These are phyloP conservation scores for Diaporthe batatas DNA, from an alignment of 2,329 filamentous ascomycete species.

Conservation along the genomic window DNA sequence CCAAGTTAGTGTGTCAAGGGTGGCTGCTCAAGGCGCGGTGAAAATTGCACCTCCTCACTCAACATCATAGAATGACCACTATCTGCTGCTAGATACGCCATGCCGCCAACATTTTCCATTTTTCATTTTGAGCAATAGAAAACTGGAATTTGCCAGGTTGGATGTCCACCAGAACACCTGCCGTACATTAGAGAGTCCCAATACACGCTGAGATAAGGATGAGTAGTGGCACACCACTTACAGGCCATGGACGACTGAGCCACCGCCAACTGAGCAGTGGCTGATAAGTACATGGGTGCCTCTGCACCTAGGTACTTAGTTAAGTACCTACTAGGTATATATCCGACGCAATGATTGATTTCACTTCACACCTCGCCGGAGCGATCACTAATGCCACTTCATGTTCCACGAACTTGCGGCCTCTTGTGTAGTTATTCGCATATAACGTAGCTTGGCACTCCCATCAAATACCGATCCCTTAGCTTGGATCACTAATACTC, in stretches of 20 bases:
- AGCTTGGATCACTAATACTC: not conserved
- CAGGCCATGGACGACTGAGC: no score
- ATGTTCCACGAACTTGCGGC: not conserved
- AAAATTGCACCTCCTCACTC: not conserved
- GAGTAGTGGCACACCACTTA: not conserved
- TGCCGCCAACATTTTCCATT: not conserved
- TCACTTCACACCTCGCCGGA: not conserved
- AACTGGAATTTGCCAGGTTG: not conserved
- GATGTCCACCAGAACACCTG: not conserved
- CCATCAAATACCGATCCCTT: not conserved
- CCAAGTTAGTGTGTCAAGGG: no score
- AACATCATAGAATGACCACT: not conserved
- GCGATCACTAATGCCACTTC: not conserved
- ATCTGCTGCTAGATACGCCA: not conserved
- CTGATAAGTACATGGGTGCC: not conserved
- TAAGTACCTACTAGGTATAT: no score
- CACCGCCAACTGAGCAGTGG: not conserved
- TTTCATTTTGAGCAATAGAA: not conserved
- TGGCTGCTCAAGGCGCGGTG: not conserved
- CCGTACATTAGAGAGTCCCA: accelerated
- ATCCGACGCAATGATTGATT: no score
- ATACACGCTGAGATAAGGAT: no score
- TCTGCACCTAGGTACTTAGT: no score
- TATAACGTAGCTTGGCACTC: not conserved
- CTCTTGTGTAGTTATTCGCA: no score